Evolutionary conservation across 2,329 filamentous ascomycete genomes (phyloP).

Genomic region (Colletotrichum liriopes): DNA sequence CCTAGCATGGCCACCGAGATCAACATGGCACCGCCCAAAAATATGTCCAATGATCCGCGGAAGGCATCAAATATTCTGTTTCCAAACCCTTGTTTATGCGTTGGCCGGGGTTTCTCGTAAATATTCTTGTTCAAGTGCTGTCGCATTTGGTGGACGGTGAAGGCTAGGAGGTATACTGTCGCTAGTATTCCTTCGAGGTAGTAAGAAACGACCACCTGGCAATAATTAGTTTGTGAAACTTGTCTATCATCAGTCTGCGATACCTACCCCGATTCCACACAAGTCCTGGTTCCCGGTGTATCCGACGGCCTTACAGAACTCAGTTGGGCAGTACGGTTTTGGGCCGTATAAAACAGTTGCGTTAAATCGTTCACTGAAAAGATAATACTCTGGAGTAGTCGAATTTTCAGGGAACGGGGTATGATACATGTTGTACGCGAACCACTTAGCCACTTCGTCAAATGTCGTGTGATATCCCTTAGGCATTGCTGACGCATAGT

Average conservation of each 20-base stretch:
- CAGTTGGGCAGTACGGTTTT: constrained; percentile 21
- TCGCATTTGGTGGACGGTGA: constrained; percentile 31
- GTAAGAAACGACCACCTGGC: constrained; percentile 37
- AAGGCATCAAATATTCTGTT: constrained; percentile 35
- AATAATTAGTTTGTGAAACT: background rate
- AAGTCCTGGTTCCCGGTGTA: constrained; percentile 39
- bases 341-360: constrained; percentile 12
- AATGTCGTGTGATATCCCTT: constrained; percentile 13
- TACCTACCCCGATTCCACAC: constrained; percentile 36
- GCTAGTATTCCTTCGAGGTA: constrained; percentile 37
- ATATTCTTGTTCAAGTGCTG: constrained; percentile 8
- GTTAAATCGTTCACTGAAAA: constrained; percentile 36
- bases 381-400: constrained; percentile 10
- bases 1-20: constrained; percentile 41
- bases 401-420: constrained; percentile 15
- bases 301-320: constrained; percentile 35
- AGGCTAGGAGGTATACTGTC: constrained; percentile 38
- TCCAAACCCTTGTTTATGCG: constrained; percentile 5
- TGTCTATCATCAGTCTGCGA: too few species aligned
- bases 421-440: constrained; percentile 39
- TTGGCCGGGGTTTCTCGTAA: constrained; percentile 21
- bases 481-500: constrained; percentile 23
- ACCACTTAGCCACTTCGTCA: constrained; percentile 24
- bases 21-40: constrained; percentile 35
- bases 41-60: constrained; percentile 41